Conservation (phyloP, 2,329 filamentous ascomycete genomes). For the Trichoderma gracile region DNA sequence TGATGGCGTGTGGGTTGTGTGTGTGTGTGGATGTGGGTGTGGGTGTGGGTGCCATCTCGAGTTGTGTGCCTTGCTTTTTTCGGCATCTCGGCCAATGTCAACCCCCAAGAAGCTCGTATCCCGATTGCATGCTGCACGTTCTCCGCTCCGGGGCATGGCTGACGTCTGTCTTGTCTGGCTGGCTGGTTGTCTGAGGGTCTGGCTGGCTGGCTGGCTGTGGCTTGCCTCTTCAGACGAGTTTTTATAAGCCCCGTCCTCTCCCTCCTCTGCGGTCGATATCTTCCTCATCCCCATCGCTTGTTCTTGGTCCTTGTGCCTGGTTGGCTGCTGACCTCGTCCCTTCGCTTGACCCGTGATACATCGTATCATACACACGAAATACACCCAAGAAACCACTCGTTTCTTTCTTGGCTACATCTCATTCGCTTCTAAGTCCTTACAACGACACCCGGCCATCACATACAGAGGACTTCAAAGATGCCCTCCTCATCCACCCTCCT, state of each 20-base stretch:
- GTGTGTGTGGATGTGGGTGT: neutral
- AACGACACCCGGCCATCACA: too few species aligned
- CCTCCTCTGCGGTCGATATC: neutral
- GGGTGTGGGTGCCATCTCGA: neutral
- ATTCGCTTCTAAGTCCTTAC: too few species aligned
- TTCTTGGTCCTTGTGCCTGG: neutral
- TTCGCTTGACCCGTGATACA: neutral
- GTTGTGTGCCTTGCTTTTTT: constrained; percentile 17
- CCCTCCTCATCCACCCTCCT: constrained; percentile 38
- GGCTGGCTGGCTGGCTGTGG: neutral
- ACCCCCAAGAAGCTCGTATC: constrained; percentile 14
- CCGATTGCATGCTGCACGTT: neutral
- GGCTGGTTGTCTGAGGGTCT: neutral
- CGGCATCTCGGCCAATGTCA: neutral
- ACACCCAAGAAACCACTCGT: too few species aligned
- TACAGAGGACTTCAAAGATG: constrained; percentile 31
- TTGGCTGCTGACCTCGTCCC: constrained; percentile 7
- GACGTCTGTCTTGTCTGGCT: neutral
- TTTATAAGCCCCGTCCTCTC: neutral
- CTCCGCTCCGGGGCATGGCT: neutral
- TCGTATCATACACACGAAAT: neutral
- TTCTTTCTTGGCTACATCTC: neutral
- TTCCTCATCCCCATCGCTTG: neutral
- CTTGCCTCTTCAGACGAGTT: neutral
- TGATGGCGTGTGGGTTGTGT: neutral